A percentile compares a stretch with the other conserved stretches of the same genome.
These are phyloP conservation scores for Dipodascopsis tothii DNA, from an alignment of 805 yeast species.

Conservation along the genomic window DNA sequence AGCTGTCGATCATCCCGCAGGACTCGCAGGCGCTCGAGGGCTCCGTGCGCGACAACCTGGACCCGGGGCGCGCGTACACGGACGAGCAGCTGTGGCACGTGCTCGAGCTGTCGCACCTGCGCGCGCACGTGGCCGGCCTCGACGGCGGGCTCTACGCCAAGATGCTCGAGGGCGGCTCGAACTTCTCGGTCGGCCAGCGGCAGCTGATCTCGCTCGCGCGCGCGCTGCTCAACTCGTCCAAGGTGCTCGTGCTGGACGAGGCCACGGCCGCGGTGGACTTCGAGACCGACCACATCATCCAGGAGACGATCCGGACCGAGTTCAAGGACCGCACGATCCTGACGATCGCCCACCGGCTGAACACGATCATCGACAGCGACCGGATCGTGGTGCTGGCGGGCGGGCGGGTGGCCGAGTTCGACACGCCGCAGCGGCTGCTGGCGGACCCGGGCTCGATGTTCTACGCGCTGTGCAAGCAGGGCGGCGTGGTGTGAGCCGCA, in stretches of 20 bases:
- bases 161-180: constrained; percentile 69
- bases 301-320: constrained; percentile 66
- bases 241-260: constrained; percentile 73
- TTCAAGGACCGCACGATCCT: constrained; percentile 70
- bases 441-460: constrained; percentile 47
- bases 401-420: constrained; percentile 76
- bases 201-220: constrained; percentile 78
- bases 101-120: constrained; percentile 68
- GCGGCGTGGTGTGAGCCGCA: constrained; percentile 19
- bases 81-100: constrained; percentile 79
- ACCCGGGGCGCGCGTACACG: constrained; percentile 59
- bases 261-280: constrained; percentile 87
- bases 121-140: constrained; percentile 51
- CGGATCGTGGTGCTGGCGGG: constrained; percentile 63
- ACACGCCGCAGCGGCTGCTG: constrained; percentile 58
- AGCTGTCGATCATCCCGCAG: constrained; percentile 81
- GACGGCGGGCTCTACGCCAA: constrained; percentile 48
- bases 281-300: constrained; percentile 72
- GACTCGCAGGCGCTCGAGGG: constrained; percentile 91
- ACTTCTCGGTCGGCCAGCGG: constrained; percentile 78
- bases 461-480: constrained; percentile 22
- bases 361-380: constrained; percentile 80
- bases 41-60: constrained; percentile 73
- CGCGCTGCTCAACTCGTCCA: constrained; percentile 67
- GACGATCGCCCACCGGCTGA: constrained; percentile 84